Evolutionary conservation across 148 eudicot genomes (phyloP).

Genomic region (Rheum nobile): DNA sequence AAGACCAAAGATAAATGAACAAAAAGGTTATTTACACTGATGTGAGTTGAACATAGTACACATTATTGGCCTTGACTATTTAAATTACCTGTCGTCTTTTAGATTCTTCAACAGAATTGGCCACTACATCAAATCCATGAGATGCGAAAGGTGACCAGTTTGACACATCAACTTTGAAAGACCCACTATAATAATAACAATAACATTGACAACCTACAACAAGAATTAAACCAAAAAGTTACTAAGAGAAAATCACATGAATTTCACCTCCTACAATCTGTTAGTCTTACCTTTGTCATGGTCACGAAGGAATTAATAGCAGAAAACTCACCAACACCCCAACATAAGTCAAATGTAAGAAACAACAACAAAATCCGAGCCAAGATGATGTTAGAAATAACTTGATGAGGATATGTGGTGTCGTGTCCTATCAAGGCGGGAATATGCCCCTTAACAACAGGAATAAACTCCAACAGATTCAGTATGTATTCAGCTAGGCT

Average conservation of each 20-base stretch:
- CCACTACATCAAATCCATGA: slow-evolving; percentile 77
- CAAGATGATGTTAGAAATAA: slow-evolving; percentile 50
- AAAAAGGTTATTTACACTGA: too few relatives aligned
- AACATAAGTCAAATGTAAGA: slow-evolving; percentile 58
- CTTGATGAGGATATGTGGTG: slow-evolving; percentile 34
- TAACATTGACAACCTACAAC: slow-evolving; percentile 71
- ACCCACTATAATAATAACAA: slow-evolving; percentile 65
- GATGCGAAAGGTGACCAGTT: slow-evolving; percentile 97
- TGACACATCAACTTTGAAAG: slow-evolving; percentile 77
- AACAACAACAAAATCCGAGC: slow-evolving; percentile 63
- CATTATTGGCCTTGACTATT: too few relatives aligned
- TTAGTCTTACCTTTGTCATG: slow-evolving; percentile 40
- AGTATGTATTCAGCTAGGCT: slow-evolving; percentile 75
- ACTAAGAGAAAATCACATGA: not conserved
- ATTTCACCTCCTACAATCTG: not conserved
- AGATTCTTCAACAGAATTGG: slow-evolving; percentile 97
- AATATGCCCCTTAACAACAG: slow-evolving; percentile 51
- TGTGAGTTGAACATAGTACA: too few relatives aligned
- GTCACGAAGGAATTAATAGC: slow-evolving; percentile 74
- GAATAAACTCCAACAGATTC: slow-evolving; percentile 59
- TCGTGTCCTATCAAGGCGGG: slow-evolving; percentile 93
- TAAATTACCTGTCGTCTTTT: slow-evolving; percentile 68
- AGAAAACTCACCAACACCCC: slow-evolving; percentile 94
- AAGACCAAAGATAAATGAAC: too few relatives aligned
- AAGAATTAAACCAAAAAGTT: not conserved